Conservation (phyloP, 192 early-diverging fungal genomes). For the Coemansia sp. region DNA sequence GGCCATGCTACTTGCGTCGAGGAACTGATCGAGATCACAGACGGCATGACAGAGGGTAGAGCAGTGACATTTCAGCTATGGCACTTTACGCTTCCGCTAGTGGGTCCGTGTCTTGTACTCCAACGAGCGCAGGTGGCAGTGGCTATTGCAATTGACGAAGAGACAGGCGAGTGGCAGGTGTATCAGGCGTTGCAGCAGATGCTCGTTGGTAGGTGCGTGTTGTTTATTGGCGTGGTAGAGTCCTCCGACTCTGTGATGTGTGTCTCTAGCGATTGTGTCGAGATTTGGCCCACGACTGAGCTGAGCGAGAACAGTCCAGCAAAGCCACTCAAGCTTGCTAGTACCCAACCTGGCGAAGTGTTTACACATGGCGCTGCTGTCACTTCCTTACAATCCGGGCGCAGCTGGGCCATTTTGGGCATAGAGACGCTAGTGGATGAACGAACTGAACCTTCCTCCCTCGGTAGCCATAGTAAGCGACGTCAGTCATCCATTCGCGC, state of each 20-base stretch:
- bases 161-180: constrained; percentile 19
- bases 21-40: background rate
- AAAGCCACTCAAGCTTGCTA: background rate
- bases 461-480: background rate
- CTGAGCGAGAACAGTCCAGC: background rate
- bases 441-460: background rate
- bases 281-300: background rate
- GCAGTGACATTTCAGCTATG: constrained; percentile 13
- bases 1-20: constrained; percentile 11
- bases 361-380: constrained; percentile 33
- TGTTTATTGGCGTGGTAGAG: constrained; percentile 6
- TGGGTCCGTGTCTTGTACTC: background rate
- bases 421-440: background rate
- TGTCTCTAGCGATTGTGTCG: constrained; percentile 10
- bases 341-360: background rate
- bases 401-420: background rate
- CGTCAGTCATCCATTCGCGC: constrained; percentile 3
- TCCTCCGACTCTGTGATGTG: constrained; percentile 9
- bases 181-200: background rate
- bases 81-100: constrained; percentile 8
- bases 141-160: background rate
- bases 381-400: background rate
- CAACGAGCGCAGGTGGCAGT: background rate
- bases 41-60: background rate
- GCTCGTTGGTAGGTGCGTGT: constrained; percentile 1